Evolutionary conservation across 2,329 filamentous ascomycete genomes (phyloP).

Genomic region (Pestalotiopsis sp.): DNA sequence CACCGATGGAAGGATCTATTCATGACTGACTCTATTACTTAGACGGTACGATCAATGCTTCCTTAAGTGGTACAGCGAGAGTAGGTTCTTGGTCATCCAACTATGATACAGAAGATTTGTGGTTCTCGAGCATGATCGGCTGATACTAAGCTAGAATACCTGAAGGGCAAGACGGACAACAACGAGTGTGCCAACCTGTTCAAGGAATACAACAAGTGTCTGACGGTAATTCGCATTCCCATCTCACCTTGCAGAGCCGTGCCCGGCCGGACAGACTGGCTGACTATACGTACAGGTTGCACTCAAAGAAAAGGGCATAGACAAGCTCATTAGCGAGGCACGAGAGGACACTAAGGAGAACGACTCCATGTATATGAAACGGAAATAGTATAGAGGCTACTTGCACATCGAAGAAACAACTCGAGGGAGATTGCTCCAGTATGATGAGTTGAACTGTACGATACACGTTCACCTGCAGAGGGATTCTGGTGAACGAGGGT

Average conservation of each 20-base stretch:
- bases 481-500: background rate
- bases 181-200: conserved; percentile 86
- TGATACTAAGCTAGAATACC: conserved; percentile 67
- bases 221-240: conserved; percentile 63
- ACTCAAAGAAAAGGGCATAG: conserved; percentile 86
- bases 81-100: conserved; percentile 53
- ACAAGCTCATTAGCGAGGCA: conserved; percentile 89
- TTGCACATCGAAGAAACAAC: background rate
- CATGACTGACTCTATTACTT: conserved; percentile 6
- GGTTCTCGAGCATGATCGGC: conserved; percentile 9
- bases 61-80: conserved; percentile 99
- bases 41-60: conserved; percentile 98
- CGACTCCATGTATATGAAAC: conserved; percentile 69
- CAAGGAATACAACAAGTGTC: conserved; percentile 83
- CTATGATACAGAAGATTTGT: conserved; percentile 18
- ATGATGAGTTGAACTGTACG: background rate
- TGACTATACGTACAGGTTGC: conserved; percentile 65
- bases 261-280: background rate
- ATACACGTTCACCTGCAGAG: background rate
- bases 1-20: background rate
- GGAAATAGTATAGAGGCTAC: conserved; percentile 33
- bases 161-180: conserved; percentile 76
- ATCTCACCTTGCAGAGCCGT: conserved; percentile 26
- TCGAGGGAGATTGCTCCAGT: too few species aligned
- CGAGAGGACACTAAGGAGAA: conserved; percentile 88